Evolutionary conservation across 2,329 filamentous ascomycete genomes (phyloP).

Genomic region (Myriosclerotinia curreyana): DNA sequence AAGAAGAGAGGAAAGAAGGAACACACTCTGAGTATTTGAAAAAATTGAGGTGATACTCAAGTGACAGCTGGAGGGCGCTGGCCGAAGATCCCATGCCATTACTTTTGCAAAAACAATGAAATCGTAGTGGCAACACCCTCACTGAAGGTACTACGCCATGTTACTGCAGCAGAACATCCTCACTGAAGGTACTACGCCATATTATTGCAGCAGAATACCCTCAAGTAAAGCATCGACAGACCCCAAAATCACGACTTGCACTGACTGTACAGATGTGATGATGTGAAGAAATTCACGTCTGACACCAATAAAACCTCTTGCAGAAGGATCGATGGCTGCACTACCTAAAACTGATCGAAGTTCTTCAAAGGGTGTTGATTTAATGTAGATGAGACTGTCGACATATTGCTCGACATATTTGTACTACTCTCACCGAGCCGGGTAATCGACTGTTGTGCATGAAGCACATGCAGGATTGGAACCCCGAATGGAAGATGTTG

Average conservation of each 20-base stretch:
- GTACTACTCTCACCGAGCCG: not conserved
- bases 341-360: not conserved
- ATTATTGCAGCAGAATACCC: too few species aligned
- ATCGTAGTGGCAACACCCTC: not conserved
- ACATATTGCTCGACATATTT: not conserved
- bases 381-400: not conserved
- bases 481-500: not conserved
- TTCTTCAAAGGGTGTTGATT: not conserved
- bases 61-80: not conserved
- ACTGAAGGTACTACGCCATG: not conserved
- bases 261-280: not conserved
- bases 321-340: not conserved
- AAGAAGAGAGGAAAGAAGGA: not conserved
- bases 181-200: not conserved
- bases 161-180: not conserved
- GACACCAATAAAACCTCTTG: not conserved
- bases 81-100: not conserved
- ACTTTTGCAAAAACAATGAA: not conserved
- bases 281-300: not conserved
- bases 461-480: not conserved
- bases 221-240: not conserved
- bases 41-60: not conserved
- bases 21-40: not conserved
- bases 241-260: not conserved
- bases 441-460: not conserved